Evolutionary conservation across 2,329 filamentous ascomycete species (phyloP), one percentile per base, ranked within the genome.

Genomic region (Zasmidium cellare): DNA sequence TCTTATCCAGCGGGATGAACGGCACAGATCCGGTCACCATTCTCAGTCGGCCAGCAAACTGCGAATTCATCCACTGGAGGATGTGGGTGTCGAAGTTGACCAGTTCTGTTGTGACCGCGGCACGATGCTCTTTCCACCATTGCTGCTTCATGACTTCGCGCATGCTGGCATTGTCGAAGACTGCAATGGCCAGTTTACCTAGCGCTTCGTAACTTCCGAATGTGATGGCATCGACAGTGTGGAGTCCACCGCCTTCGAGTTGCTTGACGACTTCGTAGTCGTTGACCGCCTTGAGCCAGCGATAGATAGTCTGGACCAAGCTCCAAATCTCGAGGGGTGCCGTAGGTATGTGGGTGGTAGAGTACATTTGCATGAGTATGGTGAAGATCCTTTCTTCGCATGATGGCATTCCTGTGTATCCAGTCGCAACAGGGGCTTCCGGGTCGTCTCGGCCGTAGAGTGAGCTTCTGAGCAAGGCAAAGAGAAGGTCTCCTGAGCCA

Each of bases 1-100:
- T 80, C 65, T 85, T 86, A 59, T 84, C 84, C 60, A 84, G 83
- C 70, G 90, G 87, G 70, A 97, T 80, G 63, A 97, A 84, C 55
- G 72, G 72, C 7, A 67, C 66, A 31, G 68, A 57, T 14, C 57
- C 64, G 3, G 65, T 62, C 22, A 74, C 38, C 12, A 60, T 61
- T 23, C 67, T 67, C 51, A 75, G 55, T n/a, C 66, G 65, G 11
- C 67, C 67, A 12, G 65, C 59, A 7, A 68, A 55, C 38, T 66
- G 69, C 2, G 72, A 71, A 22, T 71, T 67, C 38, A 69, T 67
- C 65, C 67, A 70, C 45, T 71, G 71, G 18, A 70, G 58, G n/a
- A 74, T 65, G 19, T 72, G 62, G 18, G 61, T 59, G 55, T 72
- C 69, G 56, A 69, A 75, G 38, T 68, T 67, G 49, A 65, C 55